Evolutionary conservation across 1,284 basidiomycete genomes (phyloP).

Genomic region (Ceratobasidium sp.): DNA sequence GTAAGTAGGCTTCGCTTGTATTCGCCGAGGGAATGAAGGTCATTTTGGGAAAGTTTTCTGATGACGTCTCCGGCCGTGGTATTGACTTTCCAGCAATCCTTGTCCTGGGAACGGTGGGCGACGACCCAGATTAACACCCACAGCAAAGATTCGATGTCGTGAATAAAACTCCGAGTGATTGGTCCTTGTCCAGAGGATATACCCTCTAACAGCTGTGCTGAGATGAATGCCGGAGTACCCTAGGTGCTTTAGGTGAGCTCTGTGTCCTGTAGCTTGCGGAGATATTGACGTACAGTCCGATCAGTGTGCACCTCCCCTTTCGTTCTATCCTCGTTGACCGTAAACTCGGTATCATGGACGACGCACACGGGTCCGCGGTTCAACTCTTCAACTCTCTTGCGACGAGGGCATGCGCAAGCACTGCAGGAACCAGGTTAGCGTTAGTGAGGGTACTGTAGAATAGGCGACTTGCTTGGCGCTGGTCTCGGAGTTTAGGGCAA

Average conservation of each 20-base stretch:
- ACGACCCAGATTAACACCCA: not conserved
- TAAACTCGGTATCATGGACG: slow-evolving; percentile 9
- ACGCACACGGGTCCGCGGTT: not conserved
- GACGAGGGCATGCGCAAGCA: not conserved
- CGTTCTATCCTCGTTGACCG: slow-evolving; percentile 6
- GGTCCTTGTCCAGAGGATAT: not conserved
- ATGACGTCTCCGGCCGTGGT: not conserved
- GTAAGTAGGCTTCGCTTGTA: not conserved
- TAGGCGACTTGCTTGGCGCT: not conserved
- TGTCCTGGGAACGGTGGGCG: not conserved
- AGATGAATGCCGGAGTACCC: slow-evolving; percentile 19
- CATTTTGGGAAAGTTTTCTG: not conserved
- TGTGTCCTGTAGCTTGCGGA: not conserved
- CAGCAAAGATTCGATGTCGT: not conserved
- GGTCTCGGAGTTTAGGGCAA: not conserved
- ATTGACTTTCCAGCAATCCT: not conserved
- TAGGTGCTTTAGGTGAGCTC: not conserved
- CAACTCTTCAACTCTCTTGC: not conserved
- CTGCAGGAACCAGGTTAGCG: not conserved
- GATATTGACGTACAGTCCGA: not conserved
- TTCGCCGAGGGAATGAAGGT: not conserved
- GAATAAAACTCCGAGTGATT: not conserved
- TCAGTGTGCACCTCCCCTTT: slow-evolving; percentile 2
- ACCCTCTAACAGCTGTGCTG: not conserved
- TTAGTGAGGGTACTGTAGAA: not conserved